Evolutionary conservation across 2,329 filamentous ascomycete genomes (phyloP).

Genomic region (Colletotrichum musicola): DNA sequence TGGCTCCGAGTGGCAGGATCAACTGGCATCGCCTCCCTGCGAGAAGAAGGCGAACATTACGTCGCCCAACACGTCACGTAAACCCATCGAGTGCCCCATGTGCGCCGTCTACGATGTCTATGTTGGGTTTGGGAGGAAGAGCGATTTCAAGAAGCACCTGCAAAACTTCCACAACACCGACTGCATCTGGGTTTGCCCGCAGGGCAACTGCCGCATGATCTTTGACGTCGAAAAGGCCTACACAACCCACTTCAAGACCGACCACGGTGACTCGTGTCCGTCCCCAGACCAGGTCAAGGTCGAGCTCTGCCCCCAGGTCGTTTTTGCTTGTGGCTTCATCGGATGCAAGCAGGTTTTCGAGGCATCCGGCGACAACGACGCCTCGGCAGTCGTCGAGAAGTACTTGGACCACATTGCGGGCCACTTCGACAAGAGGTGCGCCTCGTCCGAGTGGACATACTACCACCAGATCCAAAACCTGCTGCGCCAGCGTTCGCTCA

Average conservation of each 20-base stretch:
- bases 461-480: slow-evolving; percentile 58
- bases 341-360: slow-evolving; percentile 59
- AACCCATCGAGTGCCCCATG: slow-evolving; percentile 55
- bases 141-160: slow-evolving; percentile 63
- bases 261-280: slow-evolving; percentile 50
- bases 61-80: slow-evolving; percentile 23
- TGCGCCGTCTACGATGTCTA: slow-evolving; percentile 60
- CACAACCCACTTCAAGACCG: slow-evolving; percentile 58
- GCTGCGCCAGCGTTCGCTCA: slow-evolving; percentile 57
- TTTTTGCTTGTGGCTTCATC: slow-evolving; percentile 59
- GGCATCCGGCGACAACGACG: slow-evolving; percentile 52
- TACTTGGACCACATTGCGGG: slow-evolving; percentile 62
- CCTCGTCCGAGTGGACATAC: slow-evolving; percentile 54
- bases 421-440: slow-evolving; percentile 52
- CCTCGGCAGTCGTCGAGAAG: slow-evolving; percentile 53
- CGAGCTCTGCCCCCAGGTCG: slow-evolving; percentile 57
- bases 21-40: slow-evolving; percentile 41
- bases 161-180: slow-evolving; percentile 61
- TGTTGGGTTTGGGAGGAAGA: slow-evolving; percentile 60
- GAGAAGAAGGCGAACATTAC: slow-evolving; percentile 49
- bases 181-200: slow-evolving; percentile 58
- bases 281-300: slow-evolving; percentile 53
- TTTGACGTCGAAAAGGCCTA: slow-evolving; percentile 61
- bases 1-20: slow-evolving; percentile 30
- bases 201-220: slow-evolving; percentile 55